phyloP scores from a whole-genome alignment of 2,329 filamentous ascomycete species.

The Chalara sp. region DNA sequence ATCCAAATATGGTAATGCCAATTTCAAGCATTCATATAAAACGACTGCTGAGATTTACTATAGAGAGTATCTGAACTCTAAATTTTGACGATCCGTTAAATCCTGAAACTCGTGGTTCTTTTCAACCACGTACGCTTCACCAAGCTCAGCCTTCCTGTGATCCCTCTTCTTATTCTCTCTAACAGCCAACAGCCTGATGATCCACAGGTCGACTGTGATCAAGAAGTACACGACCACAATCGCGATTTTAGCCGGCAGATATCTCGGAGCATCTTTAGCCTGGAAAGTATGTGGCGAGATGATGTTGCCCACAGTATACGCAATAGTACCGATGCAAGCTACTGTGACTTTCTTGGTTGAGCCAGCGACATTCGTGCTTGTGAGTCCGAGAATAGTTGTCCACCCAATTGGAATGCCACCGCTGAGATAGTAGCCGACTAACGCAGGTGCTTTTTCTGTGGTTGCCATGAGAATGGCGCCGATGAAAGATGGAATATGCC shows the following conservation, averaged over 20 bases:
- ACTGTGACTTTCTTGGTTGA: constrained; percentile 42
- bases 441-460: background rate
- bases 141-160: constrained; percentile 16
- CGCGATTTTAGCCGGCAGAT: constrained; percentile 4
- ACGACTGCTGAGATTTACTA: background rate
- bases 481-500: constrained; percentile 3
- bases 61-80: constrained; percentile 7
- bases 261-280: constrained; percentile 39
- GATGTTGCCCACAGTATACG: constrained; percentile 47
- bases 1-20: no score
- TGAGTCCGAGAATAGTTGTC: background rate
- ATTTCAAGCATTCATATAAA: no score
- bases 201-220: constrained; percentile 7
- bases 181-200: constrained; percentile 25
- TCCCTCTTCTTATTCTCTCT: constrained; percentile 30
- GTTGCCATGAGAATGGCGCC: constrained; percentile 2
- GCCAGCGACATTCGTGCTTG: constrained; percentile 26
- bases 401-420: background rate
- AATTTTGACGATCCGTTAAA: constrained; percentile 12
- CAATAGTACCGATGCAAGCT: constrained; percentile 37
- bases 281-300: constrained; percentile 50
- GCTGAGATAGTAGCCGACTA: background rate
- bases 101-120: constrained; percentile 10
- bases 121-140: constrained; percentile 1
- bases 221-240: constrained; percentile 6